phyloP scores from a whole-genome alignment of 495 filamentous ascomycete genomes.

The Aspergillus campestris region DNA sequence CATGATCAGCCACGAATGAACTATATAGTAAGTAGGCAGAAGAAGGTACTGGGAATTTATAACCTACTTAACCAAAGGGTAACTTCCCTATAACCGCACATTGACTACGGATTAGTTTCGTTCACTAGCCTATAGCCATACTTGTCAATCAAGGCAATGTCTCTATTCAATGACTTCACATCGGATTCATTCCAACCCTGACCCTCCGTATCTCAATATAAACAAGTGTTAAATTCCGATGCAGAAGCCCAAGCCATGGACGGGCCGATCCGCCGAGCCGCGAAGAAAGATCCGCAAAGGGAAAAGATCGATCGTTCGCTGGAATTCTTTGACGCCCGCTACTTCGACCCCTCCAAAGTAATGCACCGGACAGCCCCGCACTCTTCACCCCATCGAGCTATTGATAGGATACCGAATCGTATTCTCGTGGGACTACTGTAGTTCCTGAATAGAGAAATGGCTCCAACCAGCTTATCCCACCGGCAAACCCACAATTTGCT shows the following conservation, averaged over 20 bases:
- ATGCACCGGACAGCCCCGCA: slow-evolving; percentile 8
- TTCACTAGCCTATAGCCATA: no score
- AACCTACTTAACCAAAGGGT: no score
- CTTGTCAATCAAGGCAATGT: neutral
- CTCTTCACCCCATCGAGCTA: neutral
- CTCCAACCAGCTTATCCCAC: slow-evolving; percentile 46
- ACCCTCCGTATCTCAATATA: no score
- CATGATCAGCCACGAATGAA: no score
- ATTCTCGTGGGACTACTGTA: neutral
- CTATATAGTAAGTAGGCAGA: no score
- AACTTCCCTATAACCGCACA: no score
- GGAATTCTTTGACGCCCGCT: slow-evolving; percentile 15
- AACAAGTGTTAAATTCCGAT: no score
- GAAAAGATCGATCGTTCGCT: slow-evolving; percentile 2
- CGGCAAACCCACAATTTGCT: slow-evolving; percentile 80
- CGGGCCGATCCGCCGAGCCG: slow-evolving; percentile 31
- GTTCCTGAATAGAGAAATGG: slow-evolving; percentile 17
- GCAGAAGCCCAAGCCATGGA: neutral
- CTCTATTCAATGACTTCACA: neutral
- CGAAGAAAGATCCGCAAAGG: slow-evolving; percentile 13
- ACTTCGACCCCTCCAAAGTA: slow-evolving; percentile 10
- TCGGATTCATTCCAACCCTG: no score
- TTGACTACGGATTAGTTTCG: no score
- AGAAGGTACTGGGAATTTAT: no score
- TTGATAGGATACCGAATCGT: no score